phyloP scores from a whole-genome alignment of 2,329 filamentous ascomycete genomes.

The Thielaviopsis cerberus region DNA sequence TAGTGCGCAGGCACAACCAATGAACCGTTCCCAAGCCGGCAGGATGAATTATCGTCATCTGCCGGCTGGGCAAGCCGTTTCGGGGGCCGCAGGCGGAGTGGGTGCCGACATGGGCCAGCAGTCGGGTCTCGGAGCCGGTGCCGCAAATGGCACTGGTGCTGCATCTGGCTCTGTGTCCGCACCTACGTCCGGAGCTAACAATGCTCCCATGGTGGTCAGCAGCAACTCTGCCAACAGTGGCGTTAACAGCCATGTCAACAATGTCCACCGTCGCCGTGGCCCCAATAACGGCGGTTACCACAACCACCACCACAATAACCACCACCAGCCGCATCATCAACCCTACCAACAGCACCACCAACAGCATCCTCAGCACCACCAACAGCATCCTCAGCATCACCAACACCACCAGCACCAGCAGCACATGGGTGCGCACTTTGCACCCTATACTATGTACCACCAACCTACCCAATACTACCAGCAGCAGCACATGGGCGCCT shows the following conservation, averaged over 20 bases:
- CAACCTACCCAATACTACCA: constrained; percentile 19
- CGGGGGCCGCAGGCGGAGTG: constrained; percentile 19
- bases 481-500: constrained; percentile 17
- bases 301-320: constrained; percentile 16
- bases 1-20: constrained; percentile 12
- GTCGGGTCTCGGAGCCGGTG: constrained; percentile 13
- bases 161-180: background rate
- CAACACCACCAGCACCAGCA: constrained; percentile 19
- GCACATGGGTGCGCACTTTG: constrained; percentile 1
- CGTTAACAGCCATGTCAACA: constrained; percentile 17
- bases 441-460: constrained; percentile 3
- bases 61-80: constrained; percentile 54
- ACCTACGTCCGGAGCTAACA: background rate
- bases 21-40: constrained; percentile 38
- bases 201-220: background rate
- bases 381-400: constrained; percentile 12
- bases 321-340: constrained; percentile 15
- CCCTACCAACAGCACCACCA: constrained; percentile 17
- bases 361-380: constrained; percentile 14
- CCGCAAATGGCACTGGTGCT: constrained; percentile 1
- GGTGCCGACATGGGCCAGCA: constrained; percentile 11
- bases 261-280: constrained; percentile 19
- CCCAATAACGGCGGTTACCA: constrained; percentile 21
- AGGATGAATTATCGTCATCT: constrained; percentile 63
- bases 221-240: background rate